These are phyloP conservation scores for Achaetomiella virescens DNA, from an alignment of 495 filamentous ascomycete species.

Conservation along the genomic window DNA sequence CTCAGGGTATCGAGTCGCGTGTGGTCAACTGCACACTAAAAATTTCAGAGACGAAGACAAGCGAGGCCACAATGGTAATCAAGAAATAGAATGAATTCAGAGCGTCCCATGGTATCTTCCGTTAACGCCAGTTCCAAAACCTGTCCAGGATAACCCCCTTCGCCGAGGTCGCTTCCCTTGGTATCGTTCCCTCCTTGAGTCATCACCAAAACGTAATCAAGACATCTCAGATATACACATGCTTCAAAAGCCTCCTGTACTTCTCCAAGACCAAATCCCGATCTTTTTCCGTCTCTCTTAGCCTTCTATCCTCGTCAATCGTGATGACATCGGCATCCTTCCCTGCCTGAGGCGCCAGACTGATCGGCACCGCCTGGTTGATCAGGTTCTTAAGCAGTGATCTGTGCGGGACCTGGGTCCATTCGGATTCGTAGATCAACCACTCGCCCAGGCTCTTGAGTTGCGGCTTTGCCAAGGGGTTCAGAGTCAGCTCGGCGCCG, in stretches of 20 bases:
- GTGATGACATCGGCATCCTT: conserved; percentile 17
- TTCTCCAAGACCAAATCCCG: conserved; percentile 16
- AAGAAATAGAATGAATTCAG: not conserved
- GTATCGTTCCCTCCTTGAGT: not conserved
- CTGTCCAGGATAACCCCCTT: not conserved
- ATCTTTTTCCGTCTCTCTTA: conserved; percentile 18
- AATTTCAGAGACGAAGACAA: not conserved
- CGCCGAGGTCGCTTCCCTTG: no score
- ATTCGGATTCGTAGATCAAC: conserved; percentile 30
- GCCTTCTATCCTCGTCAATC: conserved; percentile 16
- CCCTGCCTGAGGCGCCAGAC: not conserved
- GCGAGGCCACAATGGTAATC: no score
- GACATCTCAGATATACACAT: not conserved
- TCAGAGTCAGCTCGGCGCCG: conserved; percentile 9
- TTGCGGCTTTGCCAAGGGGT: conserved; percentile 8
- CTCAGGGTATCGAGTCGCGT: no score
- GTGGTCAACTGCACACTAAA: no score
- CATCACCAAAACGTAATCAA: not conserved
- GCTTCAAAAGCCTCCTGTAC: conserved; percentile 15
- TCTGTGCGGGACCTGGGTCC: conserved; percentile 9
- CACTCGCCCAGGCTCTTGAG: conserved; percentile 28
- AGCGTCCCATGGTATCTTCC: not conserved
- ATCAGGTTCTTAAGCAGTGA: conserved; percentile 15
- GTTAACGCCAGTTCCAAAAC: not conserved
- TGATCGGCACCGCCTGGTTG: conserved; percentile 10